Percentiles rank a stretch among this genome's conserved stretches.
phyloP scores from a whole-genome alignment of 495 filamentous ascomycete species.

The Rhypophila decipiens region DNA sequence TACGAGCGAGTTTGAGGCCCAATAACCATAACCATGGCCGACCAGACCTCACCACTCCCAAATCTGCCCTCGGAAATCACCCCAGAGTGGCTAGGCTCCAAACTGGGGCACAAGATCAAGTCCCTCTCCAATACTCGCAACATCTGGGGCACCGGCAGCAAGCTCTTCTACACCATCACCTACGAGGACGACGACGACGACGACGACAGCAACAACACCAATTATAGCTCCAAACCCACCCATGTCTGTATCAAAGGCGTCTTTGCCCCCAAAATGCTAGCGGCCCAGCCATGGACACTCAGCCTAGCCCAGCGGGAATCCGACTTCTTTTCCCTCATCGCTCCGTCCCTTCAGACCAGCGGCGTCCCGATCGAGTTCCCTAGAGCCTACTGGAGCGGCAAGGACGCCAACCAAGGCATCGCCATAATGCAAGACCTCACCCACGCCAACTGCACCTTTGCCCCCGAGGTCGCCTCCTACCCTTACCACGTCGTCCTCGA shows the following conservation, averaged over 20 bases:
- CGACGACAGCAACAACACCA: no score
- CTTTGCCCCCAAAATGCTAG: conserved; percentile 26
- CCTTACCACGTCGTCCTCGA: conserved; percentile 13
- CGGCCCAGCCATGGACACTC: conserved; percentile 26
- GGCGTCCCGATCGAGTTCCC: conserved; percentile 29
- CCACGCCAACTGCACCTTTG: conserved; percentile 19
- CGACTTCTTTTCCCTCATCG: conserved; percentile 27
- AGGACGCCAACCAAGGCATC: conserved; percentile 23
- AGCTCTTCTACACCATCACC: conserved; percentile 23
- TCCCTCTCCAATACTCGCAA: conserved; percentile 18
- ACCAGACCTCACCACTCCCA: conserved; percentile 12
- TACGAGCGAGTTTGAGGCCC: no score
- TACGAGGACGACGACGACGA: conserved; percentile 23
- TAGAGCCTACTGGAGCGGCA: conserved; percentile 28
- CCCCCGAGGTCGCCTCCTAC: conserved; percentile 19
- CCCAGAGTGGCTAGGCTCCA: conserved; percentile 18
- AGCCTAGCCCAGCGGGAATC: conserved; percentile 28
- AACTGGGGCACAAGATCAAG: conserved; percentile 24
- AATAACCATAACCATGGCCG: no score
- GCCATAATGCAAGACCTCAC: conserved; percentile 28
- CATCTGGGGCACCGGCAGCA: conserved; percentile 26
- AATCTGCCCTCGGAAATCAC: conserved; percentile 18
- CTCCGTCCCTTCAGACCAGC: conserved; percentile 16
- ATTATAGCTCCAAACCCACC: conserved; percentile 10
- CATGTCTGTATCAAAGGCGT: conserved; percentile 29